Base-by-base conservation (phyloP, 108 stramenopile species). In the Fistulifera pelliculosa region DNA sequence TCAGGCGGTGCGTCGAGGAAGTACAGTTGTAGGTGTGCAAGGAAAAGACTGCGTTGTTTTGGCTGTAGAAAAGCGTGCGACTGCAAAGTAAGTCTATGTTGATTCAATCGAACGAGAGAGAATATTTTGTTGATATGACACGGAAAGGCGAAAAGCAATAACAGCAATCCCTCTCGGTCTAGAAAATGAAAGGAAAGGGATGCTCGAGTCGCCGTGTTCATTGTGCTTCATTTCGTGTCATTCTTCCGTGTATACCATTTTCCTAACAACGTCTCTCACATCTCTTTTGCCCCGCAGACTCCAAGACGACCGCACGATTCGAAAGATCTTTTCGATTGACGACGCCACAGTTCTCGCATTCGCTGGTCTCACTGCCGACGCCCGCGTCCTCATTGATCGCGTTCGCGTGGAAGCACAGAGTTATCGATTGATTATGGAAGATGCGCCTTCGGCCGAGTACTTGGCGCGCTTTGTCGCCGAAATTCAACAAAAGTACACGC, bases 311-410 rank as follows among this genome's bases (percentile, higher is more conserved):
- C 87, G 99, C 41, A 98, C 99, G 22, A 95, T 99, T 59, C 90
- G 95, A 51, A 99, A 99, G 70, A 97, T 99, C 56, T 86, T 88
- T 12, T 80, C 92, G 48, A 61, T 99, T 31, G 99, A 99, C 73
- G 85, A 94, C 26, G 81, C 93, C 51, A 72, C 95, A 25, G 91
- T 94, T 55, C 78, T 98, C 38, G 99, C 97, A 40, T 99, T 98
- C 70, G 97, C 99, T 16, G 99, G 99, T 24, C 87, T 99, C 53
- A 98, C 96, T 17, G 99, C 99, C 47, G 99, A 99, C 62, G 99
- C 99, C 14, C 90, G 99, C 42, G 98, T 98, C 52, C 72, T 98
- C 50, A 82, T 96, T 54, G 83, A 96, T 74, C 93, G 90, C 73
- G 87, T 90, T 45, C 77, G 90, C 28, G 28, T 81, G 23, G 99